These are phyloP conservation scores for Artemisia tridentata DNA, from an alignment of 129 eudicot species.

Conservation along the genomic window DNA sequence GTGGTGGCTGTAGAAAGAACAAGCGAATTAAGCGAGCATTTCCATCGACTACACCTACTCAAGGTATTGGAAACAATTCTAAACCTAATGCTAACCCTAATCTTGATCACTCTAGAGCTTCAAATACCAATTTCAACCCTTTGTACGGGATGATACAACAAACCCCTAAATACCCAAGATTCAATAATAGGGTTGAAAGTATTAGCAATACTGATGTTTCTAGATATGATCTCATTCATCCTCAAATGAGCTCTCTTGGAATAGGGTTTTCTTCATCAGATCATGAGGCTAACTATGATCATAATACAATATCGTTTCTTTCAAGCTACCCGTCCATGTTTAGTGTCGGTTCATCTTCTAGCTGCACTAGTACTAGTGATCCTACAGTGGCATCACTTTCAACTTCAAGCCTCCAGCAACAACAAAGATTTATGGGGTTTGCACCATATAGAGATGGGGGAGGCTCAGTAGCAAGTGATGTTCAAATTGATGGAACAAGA, in stretches of 20 bases:
- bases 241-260: conserved; percentile 45
- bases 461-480: conserved; percentile 26
- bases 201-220: conserved; percentile 2
- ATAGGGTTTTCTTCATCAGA: conserved; percentile 66
- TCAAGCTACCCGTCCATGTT: conserved; percentile 33
- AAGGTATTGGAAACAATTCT: background rate
- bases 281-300: conserved; percentile 16
- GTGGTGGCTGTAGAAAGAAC: conserved; percentile 82
- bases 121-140: conserved; percentile 34
- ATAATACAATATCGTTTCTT: conserved; percentile 19
- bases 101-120: conserved; percentile 16
- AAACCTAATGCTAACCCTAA: conserved; percentile 24
- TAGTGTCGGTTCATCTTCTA: conserved; percentile 36
- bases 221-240: conserved; percentile 39
- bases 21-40: conserved; percentile 53
- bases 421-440: conserved; percentile 30
- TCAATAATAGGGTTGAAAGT: conserved; percentile 34
- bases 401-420: conserved; percentile 48
- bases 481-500: conserved; percentile 44
- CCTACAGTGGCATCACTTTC: conserved; percentile 43
- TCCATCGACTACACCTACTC: conserved; percentile 3
- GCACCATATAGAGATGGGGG: conserved; percentile 33
- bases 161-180: conserved; percentile 38
- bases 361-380: conserved; percentile 9
- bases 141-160: conserved; percentile 45